Percentiles rank a stretch among this genome's conserved stretches.
Conservation (phyloP, 352 stramenopile genomes). For the Thraustochytrium striatum region DNA sequence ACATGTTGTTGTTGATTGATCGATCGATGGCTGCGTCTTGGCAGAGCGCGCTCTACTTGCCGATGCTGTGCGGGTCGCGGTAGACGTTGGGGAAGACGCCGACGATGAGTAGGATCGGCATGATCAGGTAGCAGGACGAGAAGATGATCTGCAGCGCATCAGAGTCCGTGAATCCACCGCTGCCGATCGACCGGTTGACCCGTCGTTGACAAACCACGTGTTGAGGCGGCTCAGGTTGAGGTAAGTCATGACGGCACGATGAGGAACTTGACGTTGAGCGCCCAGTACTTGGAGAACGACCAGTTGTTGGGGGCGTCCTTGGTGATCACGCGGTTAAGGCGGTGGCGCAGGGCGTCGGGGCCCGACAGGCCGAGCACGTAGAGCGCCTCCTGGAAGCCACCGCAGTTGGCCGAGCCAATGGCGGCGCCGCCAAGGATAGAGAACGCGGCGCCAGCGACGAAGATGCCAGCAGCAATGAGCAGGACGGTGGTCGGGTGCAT, state of each 20-base stretch:
- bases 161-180: no score
- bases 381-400: conserved; percentile 9
- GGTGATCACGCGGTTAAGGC: not conserved
- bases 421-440: not conserved
- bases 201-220: no score
- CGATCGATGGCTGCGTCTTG: no score
- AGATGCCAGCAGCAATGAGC: not conserved
- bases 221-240: not conserved
- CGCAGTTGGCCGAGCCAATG: not conserved
- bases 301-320: conserved; percentile 33
- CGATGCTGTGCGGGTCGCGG: conserved; percentile 1
- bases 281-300: not conserved
- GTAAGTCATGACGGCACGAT: conserved; percentile 9
- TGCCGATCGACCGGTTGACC: no score
- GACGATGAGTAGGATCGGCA: not conserved
- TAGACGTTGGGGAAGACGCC: not conserved
- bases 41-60: no score
- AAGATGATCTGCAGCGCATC: not conserved
- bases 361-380: not conserved
- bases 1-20: no score
- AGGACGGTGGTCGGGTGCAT: not conserved
- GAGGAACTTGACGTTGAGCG: conserved; percentile 23
- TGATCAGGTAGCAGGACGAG: not conserved
- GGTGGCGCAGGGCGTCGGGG: not conserved
- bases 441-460: not conserved